Base-by-base conservation (phyloP, 495 filamentous ascomycete species). In the Durotheca rogersii region DNA sequence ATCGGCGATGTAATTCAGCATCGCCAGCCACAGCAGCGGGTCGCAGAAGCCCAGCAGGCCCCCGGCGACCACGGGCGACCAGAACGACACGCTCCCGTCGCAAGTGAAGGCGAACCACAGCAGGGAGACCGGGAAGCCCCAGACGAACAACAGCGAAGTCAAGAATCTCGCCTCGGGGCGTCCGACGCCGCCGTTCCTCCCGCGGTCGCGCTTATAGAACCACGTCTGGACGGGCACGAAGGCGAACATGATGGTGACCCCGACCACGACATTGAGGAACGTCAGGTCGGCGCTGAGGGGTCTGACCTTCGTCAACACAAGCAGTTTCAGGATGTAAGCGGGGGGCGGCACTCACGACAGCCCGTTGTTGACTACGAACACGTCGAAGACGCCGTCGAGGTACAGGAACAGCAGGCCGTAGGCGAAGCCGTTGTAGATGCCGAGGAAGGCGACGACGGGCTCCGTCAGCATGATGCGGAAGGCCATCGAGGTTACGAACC, bases 151-250 rank as follows among this genome's bases (percentile, higher is more conserved):
- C 6, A 69, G 40, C 14, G 68, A 69, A 3, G 58, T 55, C 35
- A 68, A 17, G 57, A 71, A 71, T n/a, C 68, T 66, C 6, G 68
- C 68, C 41, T 71, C 68, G 2, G 68, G 68, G 5, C 67, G 68
- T 6, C 56, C 56, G 14, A 64, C 47, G 17, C 44, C 55, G 11
- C 44, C 55, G 35, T 64, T 58, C 20, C 36, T 64, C 21, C 47
- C 51, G 7, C 65, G 59, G 35, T 71, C 68, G 9, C 65, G 66
- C 12, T 30, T 56, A 31, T 65, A 71, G 21, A 71, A 60, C 50
- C 58, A 65, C 4, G 68, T 71, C 33, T 71, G 68, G 6, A 71
- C 60, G 0, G 68, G 68, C 14, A 68, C 42, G 42, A 71, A 69
- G 5, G 47, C 38, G 45, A 71, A 68, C 67, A 71, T 68, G 41